A percentile compares a stretch with the other conserved stretches of the same genome.
Conservation (phyloP, 345 rosid genomes). For the Sapria himalayana region DNA sequence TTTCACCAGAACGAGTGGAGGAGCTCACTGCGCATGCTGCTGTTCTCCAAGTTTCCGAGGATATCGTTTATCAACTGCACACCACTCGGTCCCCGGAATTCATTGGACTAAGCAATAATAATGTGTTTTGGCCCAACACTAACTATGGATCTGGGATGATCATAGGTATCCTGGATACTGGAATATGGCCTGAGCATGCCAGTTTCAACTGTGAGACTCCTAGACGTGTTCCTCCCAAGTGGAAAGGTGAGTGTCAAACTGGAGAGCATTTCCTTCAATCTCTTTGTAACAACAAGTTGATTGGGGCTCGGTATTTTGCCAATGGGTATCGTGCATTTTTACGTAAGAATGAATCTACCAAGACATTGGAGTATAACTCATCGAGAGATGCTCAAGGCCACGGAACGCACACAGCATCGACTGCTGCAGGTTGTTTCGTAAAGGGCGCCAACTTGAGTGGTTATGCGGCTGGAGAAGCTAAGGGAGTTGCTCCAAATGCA, state of each 20-base stretch:
- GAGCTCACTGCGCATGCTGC: conserved; percentile 24
- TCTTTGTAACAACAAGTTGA: conserved; percentile 52
- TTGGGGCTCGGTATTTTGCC: conserved; percentile 60
- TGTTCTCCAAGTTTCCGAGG: conserved; percentile 43
- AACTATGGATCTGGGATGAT: conserved; percentile 48
- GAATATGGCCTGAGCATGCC: conserved; percentile 64
- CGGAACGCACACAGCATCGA: conserved; percentile 77
- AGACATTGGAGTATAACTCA: conserved; percentile 37
- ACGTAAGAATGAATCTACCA: conserved; percentile 19
- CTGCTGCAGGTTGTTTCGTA: conserved; percentile 61
- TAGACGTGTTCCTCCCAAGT: conserved; percentile 28
- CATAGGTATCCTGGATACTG: conserved; percentile 67
- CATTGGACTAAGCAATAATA: conserved; percentile 35
- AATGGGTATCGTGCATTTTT: conserved; percentile 28
- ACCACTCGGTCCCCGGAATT: conserved; percentile 64
- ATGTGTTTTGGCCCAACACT: conserved; percentile 55
- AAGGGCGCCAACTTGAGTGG: conserved; percentile 38
- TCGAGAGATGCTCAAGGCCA: conserved; percentile 82
- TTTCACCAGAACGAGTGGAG: conserved; percentile 29
- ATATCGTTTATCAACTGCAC: conserved; percentile 51
- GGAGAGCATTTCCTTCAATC: conserved; percentile 39
- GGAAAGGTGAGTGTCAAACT: conserved; percentile 54
- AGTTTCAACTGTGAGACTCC: conserved; percentile 39
- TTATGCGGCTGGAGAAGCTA: conserved; percentile 54
- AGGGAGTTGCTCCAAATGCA: conserved; percentile 75